phyloP scores from a whole-genome alignment of 129 eudicot species.

The Ambrosia artemisiifolia region DNA sequence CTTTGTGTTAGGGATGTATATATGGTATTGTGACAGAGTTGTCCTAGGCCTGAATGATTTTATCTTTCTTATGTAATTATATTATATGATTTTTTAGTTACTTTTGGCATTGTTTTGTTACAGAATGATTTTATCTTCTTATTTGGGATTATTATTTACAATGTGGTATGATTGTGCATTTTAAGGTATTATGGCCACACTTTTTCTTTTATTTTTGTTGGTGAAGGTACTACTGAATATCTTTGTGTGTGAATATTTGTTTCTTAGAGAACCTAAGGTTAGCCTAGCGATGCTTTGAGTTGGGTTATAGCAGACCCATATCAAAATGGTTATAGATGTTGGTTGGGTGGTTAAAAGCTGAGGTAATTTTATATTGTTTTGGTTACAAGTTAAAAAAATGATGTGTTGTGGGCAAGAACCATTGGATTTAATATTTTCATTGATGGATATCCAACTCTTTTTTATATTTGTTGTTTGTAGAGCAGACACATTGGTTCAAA shows the following conservation, averaged over 20 bases:
- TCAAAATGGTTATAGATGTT: neutral
- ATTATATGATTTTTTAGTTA: neutral
- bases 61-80: too few species aligned
- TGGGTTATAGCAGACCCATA: slow-evolving; percentile 9
- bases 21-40: too few species aligned
- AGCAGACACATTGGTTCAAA: slow-evolving; percentile 99
- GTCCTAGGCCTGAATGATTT: too few species aligned
- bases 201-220: slow-evolving; percentile 97
- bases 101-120: slow-evolving; percentile 2
- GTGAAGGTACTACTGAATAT: slow-evolving; percentile 69
- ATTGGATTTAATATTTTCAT: neutral
- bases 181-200: slow-evolving; percentile 88
- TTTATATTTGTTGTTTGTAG: slow-evolving; percentile 44
- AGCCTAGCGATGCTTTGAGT: neutral
- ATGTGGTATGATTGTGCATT: slow-evolving; percentile 7
- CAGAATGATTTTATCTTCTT: slow-evolving; percentile 4
- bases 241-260: slow-evolving; percentile 16
- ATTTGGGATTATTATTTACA: slow-evolving; percentile 2
- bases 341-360: neutral
- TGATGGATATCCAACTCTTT: slow-evolving; percentile 1
- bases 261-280: neutral
- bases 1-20: too few species aligned
- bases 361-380: too few species aligned
- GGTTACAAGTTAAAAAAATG: too few species aligned
- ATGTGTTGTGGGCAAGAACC: neutral